Evolutionary conservation across 768 basidiomycete species (phyloP).

Genomic region (Amylocystis lapponica): DNA sequence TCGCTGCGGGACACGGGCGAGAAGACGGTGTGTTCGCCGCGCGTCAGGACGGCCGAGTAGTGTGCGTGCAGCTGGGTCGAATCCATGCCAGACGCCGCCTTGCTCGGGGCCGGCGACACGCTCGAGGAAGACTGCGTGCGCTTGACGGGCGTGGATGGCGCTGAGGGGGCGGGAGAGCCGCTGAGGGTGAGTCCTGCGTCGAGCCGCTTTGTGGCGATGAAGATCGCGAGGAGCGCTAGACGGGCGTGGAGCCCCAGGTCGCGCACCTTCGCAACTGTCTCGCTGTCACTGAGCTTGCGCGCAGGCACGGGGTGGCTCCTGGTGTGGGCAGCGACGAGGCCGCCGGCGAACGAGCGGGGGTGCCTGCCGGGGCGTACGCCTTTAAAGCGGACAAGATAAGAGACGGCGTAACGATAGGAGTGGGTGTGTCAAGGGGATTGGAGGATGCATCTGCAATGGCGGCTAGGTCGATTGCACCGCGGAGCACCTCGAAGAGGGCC

Average conservation of each 20-base stretch:
- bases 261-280: slow-evolving; percentile 59
- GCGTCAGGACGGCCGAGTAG: slow-evolving; percentile 53
- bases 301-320: slow-evolving; percentile 26
- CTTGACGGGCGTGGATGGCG: slow-evolving; percentile 38
- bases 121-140: slow-evolving; percentile 37
- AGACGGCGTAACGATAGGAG: slow-evolving; percentile 50
- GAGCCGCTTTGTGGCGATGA: slow-evolving; percentile 59
- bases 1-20: slow-evolving; percentile 68
- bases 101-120: slow-evolving; percentile 12
- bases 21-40: slow-evolving; percentile 50
- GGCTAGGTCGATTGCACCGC: slow-evolving; percentile 72
- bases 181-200: slow-evolving; percentile 50
- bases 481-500: slow-evolving; percentile 71
- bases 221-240: slow-evolving; percentile 55
- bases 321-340: slow-evolving; percentile 29
- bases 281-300: slow-evolving; percentile 34
- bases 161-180: slow-evolving; percentile 23
- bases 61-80: slow-evolving; percentile 57
- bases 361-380: slow-evolving; percentile 35
- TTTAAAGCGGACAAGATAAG: slow-evolving; percentile 75
- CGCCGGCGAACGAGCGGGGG: slow-evolving; percentile 17
- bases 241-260: slow-evolving; percentile 72
- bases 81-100: slow-evolving; percentile 41
- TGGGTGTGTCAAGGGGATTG: slow-evolving; percentile 19
- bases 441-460: slow-evolving; percentile 18